phyloP scores from a whole-genome alignment of 2,329 filamentous ascomycete species.

The Aspergillus sp. region DNA sequence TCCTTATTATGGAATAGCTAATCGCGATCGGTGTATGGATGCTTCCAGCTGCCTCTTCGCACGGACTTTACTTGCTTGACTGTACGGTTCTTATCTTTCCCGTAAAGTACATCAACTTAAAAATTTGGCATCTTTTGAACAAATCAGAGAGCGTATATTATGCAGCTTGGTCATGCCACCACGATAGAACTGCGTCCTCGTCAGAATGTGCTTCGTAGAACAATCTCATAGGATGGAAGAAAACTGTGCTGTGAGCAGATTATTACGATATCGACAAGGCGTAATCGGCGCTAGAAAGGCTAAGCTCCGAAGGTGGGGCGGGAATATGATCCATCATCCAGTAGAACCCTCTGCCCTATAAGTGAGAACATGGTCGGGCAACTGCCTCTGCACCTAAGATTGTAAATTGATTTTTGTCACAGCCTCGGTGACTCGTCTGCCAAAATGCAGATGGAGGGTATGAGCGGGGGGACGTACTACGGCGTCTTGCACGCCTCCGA shows the following conservation, averaged over 20 bases:
- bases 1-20: too few relatives aligned
- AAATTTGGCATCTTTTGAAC: background rate
- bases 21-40: too few relatives aligned
- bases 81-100: too few relatives aligned
- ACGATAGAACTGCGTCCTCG: background rate
- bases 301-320: background rate
- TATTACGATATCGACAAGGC: background rate
- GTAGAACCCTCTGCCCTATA: background rate
- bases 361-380: background rate
- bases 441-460: conserved; percentile 3
- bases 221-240: background rate
- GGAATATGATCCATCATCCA: too few relatives aligned
- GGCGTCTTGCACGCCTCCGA: background rate
- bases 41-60: too few relatives aligned
- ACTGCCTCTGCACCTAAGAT: background rate
- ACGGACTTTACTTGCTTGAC: too few relatives aligned
- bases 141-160: background rate
- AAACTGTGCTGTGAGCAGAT: background rate
- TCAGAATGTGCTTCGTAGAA: background rate
- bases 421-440: background rate
- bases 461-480: background rate
- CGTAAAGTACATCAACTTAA: too few relatives aligned
- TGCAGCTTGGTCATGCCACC: background rate
- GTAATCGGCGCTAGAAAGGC: background rate
- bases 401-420: background rate